phyloP scores from a whole-genome alignment of 768 basidiomycete genomes.

The Dentipellis sp. region DNA sequence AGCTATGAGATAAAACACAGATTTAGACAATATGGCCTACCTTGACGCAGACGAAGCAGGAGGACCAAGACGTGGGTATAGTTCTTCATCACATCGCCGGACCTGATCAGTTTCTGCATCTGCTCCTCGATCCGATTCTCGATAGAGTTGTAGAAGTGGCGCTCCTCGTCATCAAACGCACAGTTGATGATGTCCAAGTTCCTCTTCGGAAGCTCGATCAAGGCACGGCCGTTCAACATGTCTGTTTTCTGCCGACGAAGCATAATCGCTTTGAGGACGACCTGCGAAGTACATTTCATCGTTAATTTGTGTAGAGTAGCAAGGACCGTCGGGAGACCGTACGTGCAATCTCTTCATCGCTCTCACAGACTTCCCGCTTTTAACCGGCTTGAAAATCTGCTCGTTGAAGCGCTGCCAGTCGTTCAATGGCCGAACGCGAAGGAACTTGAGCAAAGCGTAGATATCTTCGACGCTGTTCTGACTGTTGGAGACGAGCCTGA shows the following conservation, averaged over 20 bases:
- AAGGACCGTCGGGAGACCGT: constrained; percentile 6
- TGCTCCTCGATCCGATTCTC: constrained; percentile 56
- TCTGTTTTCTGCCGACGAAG: constrained; percentile 77
- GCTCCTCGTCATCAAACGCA: constrained; percentile 68
- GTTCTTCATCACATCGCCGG: constrained; percentile 39
- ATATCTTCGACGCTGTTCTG: constrained; percentile 75
- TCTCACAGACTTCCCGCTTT: constrained; percentile 46
- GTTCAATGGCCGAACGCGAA: constrained; percentile 74
- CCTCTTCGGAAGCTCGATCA: constrained; percentile 75
- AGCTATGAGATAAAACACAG: neutral
- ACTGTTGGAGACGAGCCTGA: neutral
- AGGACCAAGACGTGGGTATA: constrained; percentile 67
- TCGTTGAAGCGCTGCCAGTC: constrained; percentile 73
- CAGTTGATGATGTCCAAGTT: constrained; percentile 65
- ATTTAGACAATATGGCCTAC: constrained; percentile 29
- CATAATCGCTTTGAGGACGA: constrained; percentile 82
- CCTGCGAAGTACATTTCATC: constrained; percentile 26
- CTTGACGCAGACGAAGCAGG: constrained; percentile 82
- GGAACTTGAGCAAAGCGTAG: constrained; percentile 82
- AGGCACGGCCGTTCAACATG: constrained; percentile 63
- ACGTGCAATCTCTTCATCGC: constrained; percentile 86
- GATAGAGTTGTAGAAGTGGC: constrained; percentile 67
- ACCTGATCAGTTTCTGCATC: constrained; percentile 47
- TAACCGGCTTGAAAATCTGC: constrained; percentile 74
- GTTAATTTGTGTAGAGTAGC: neutral